Conservation (phyloP, 2,329 filamentous ascomycete genomes). For the Fusarium scirpi region DNA sequence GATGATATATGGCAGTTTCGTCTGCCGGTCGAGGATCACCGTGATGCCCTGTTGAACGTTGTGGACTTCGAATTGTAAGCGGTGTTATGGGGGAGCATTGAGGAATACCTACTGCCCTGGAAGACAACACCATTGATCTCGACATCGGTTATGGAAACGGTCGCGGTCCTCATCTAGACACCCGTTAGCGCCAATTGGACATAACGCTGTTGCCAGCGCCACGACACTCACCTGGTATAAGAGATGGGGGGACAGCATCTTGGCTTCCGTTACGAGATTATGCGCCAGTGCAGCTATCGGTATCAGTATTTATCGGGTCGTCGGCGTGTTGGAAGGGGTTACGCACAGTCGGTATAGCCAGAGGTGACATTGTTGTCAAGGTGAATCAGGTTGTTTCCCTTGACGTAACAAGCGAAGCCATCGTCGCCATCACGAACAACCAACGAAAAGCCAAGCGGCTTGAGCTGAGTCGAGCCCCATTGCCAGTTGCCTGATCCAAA, state of each 20-base stretch:
- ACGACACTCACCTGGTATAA: neutral
- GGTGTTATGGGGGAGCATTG: accelerated
- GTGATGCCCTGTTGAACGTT: neutral
- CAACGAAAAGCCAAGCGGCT: constrained; percentile 20
- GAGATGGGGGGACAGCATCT: neutral
- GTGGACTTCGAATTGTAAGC: constrained; percentile 5
- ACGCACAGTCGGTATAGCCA: constrained; percentile 23
- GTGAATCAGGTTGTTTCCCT: constrained; percentile 30
- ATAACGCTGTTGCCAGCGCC: neutral
- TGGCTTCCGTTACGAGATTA: neutral
- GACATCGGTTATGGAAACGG: neutral
- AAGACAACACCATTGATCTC: constrained; percentile 10
- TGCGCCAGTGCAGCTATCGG: neutral
- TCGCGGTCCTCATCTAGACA: neutral
- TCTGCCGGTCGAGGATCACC: constrained; percentile 9
- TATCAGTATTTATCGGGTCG: neutral
- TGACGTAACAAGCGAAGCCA: constrained; percentile 24
- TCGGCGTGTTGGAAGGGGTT: neutral
- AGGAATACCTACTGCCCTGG: constrained; percentile 1
- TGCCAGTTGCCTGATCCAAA: constrained; percentile 5
- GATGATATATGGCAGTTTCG: constrained; percentile 19
- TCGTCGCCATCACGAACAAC: constrained; percentile 8
- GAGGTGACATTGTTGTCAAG: constrained; percentile 1
- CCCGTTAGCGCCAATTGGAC: neutral
- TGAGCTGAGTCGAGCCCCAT: constrained; percentile 21